Base-by-base conservation (phyloP, 2,329 filamentous ascomycete genomes). In the Diplodia intermedia region DNA sequence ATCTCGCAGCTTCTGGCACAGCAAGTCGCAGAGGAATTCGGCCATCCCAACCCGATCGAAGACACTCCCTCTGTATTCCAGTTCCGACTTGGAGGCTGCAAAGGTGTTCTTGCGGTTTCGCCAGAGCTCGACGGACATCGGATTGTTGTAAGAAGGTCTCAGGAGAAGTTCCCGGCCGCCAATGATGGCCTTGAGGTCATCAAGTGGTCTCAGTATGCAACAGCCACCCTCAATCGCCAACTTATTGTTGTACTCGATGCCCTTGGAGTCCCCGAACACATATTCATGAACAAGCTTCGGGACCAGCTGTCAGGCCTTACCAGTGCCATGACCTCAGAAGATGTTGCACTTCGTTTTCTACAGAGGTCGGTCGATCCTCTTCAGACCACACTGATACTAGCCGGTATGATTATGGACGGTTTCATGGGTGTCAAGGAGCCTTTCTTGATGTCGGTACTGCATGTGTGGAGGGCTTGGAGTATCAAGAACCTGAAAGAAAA, bases 401-500 rank as follows among this genome's bases (percentile, higher is more conserved):
- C 92, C 0, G 84, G 88, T 38, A 90, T 98, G 85, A 86, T 98
- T 36, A 80, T 85, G 2, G 89, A 91, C 70, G 93, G 92, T 0
- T 98, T 99, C 79, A 91, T 94, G 84, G 79, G 83, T 2, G 78
- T 81, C 0, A 79, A 83, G 15, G 95, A 99, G 69, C 94, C 94
- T 0, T 98, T 98, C 77, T 84, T 93, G 26, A 85, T 88, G 69
- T 93, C 93, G 0, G 79, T 97, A 9, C 81, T 99, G 12, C 86
- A 89, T 43, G 83, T 98, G 0, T 99, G 95, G 94, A 86, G 91
- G 70, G 88, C 92, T 1, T 98, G 92, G 91, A 92, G 90, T 0
- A 87, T 97, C 72, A 97, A 97, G 75, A 86, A 91, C 14, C 85
- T 99, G 20, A 97, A 97, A 73, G 93, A 98, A 72, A 98, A 97